Evolutionary conservation across 768 basidiomycete species (phyloP).

Genomic region (Pisolithus microcarpus): DNA sequence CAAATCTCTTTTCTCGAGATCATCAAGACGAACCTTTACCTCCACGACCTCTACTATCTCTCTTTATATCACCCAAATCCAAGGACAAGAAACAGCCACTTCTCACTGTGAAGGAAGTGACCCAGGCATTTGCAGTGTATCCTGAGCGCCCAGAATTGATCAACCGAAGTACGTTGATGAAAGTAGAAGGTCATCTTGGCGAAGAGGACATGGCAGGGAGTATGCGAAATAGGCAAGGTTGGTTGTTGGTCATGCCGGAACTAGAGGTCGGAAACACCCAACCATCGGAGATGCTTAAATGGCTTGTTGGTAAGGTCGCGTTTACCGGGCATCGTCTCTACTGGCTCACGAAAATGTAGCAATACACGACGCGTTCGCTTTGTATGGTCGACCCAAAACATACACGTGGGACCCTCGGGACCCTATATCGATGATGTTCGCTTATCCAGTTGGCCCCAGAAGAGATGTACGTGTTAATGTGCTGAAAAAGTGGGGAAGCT

Average conservation of each 20-base stretch:
- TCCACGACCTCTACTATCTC: conserved; percentile 40
- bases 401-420: conserved; percentile 92
- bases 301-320: conserved; percentile 68
- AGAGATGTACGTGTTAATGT: conserved; percentile 58
- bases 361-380: conserved; percentile 76
- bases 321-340: not conserved
- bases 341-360: conserved; percentile 34
- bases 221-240: conserved; percentile 71
- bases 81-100: conserved; percentile 71
- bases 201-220: conserved; percentile 64
- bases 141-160: conserved; percentile 94
- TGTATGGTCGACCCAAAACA: conserved; percentile 81
- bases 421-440: conserved; percentile 81
- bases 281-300: conserved; percentile 81
- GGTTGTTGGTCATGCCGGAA: conserved; percentile 90
- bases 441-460: conserved; percentile 79
- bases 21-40: conserved; percentile 27
- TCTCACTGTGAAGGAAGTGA: conserved; percentile 60
- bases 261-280: conserved; percentile 54
- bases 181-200: conserved; percentile 79
- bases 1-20: conserved; percentile 56
- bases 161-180: conserved; percentile 82
- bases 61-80: conserved; percentile 57
- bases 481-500: not conserved
- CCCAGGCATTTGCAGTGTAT: conserved; percentile 91